Evolutionary conservation across 345 rosid species (phyloP).

Genomic region (Brassica rapa): DNA sequence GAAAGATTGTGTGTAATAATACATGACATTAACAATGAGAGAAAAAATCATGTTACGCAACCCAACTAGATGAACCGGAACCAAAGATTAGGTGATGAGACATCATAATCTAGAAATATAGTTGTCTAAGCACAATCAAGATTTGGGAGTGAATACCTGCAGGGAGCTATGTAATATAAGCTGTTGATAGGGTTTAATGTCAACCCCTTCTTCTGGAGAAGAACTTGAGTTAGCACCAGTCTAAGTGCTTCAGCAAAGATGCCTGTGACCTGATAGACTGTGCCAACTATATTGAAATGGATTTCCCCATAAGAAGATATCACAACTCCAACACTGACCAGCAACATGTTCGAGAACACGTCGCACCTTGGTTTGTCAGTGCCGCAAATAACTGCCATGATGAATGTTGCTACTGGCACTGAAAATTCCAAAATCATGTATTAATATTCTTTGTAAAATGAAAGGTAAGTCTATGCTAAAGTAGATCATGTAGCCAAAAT

Average conservation of each 20-base stretch:
- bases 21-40: constrained; percentile 6
- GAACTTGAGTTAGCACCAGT: constrained; percentile 95
- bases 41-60: not conserved
- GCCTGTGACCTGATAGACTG: constrained; percentile 92
- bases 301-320: constrained; percentile 95
- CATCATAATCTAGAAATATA: not conserved
- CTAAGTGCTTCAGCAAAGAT: constrained; percentile 96
- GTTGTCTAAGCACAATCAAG: not conserved
- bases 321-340: constrained; percentile 95
- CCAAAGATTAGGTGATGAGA: not conserved
- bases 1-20: not conserved
- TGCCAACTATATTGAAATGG: constrained; percentile 88
- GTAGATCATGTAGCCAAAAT: constrained; percentile 20
- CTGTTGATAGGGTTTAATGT: constrained; percentile 89
- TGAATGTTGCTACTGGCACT: constrained; percentile 97
- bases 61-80: not conserved
- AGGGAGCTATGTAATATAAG: constrained; percentile 94
- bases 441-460: constrained; percentile 29
- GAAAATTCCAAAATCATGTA: constrained; percentile 44
- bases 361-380: constrained; percentile 92
- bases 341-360: constrained; percentile 88
- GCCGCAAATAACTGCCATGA: constrained; percentile 87
- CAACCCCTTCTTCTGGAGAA: constrained; percentile 91
- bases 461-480: constrained; percentile 3
- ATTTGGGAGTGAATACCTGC: constrained; percentile 63